Percentiles rank a stretch among this genome's conserved stretches.
phyloP scores from a whole-genome alignment of 768 basidiomycete genomes.

The Trametes maxima region DNA sequence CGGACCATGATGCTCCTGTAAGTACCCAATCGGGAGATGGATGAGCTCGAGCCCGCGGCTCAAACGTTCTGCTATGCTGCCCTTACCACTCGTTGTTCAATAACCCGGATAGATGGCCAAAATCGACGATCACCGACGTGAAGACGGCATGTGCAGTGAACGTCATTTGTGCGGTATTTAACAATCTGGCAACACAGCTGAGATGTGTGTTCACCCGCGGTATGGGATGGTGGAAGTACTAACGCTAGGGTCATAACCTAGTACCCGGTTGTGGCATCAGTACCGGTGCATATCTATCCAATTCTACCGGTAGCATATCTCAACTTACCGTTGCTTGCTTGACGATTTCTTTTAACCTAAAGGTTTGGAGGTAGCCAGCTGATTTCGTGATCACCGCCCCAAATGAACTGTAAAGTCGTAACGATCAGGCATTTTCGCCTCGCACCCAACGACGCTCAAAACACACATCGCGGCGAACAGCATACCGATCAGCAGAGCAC shows the following conservation, averaged over 20 bases:
- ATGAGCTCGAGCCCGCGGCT: no score
- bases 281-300: background rate
- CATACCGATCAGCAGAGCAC: slow-evolving; percentile 7
- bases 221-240: background rate
- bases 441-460: background rate
- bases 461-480: slow-evolving; percentile 10
- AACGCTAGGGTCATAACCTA: slow-evolving; percentile 8
- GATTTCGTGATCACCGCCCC: slow-evolving; percentile 9
- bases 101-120: background rate
- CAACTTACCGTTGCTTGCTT: background rate
- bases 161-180: slow-evolving; percentile 9
- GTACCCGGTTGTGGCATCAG: background rate
- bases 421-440: no score
- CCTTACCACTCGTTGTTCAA: slow-evolving; percentile 1
- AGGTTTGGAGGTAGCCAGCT: background rate
- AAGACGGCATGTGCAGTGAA: slow-evolving; percentile 1
- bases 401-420: background rate
- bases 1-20: slow-evolving; percentile 15
- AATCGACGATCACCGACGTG: background rate
- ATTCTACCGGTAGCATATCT: no score
- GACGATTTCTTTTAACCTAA: background rate
- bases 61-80: background rate
- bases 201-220: background rate
- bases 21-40: no score
- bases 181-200: background rate